phyloP scores from a whole-genome alignment of 2,329 filamentous ascomycete genomes.

The Fusarium marasasianum region DNA sequence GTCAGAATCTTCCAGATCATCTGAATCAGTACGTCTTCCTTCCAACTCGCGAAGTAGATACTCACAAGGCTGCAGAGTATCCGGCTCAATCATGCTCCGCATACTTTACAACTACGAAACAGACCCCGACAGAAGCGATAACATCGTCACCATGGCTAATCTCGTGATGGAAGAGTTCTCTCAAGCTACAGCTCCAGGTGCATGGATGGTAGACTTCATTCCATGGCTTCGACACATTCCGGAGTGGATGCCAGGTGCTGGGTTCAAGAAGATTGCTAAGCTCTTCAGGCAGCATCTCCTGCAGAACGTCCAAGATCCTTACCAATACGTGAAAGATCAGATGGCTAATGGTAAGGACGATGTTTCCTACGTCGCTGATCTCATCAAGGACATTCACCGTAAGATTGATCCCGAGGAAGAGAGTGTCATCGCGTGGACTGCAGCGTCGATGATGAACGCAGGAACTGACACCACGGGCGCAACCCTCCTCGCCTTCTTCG shows the following conservation, averaged over 20 bases:
- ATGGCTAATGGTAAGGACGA: neutral
- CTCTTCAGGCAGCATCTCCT: neutral
- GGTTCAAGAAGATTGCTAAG: slow-evolving; percentile 1
- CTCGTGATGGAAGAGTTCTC: slow-evolving; percentile 21
- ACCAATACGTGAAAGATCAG: neutral
- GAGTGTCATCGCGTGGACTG: slow-evolving; percentile 9
- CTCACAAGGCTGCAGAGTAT: neutral
- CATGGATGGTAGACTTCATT: slow-evolving; percentile 6
- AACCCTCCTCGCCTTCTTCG: slow-evolving; percentile 47
- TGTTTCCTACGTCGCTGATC: slow-evolving; percentile 4
- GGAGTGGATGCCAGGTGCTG: slow-evolving; percentile 4
- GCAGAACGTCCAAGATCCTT: neutral
- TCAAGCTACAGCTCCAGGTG: slow-evolving; percentile 1
- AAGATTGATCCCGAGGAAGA: slow-evolving; percentile 10
- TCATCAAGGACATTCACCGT: neutral
- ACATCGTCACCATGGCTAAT: slow-evolving; percentile 4
- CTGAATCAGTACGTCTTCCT: neutral
- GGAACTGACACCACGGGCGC: slow-evolving; percentile 46
- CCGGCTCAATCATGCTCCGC: slow-evolving; percentile 15
- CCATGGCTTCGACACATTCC: neutral
- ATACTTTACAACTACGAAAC: slow-evolving; percentile 16
- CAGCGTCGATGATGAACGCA: slow-evolving; percentile 39
- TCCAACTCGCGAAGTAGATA: rapidly evolving
- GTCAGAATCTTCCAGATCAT: neutral
- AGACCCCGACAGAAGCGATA: neutral